Conservation (phyloP, 2,329 filamentous ascomycete genomes). For the Trichoderma atroviride region DNA sequence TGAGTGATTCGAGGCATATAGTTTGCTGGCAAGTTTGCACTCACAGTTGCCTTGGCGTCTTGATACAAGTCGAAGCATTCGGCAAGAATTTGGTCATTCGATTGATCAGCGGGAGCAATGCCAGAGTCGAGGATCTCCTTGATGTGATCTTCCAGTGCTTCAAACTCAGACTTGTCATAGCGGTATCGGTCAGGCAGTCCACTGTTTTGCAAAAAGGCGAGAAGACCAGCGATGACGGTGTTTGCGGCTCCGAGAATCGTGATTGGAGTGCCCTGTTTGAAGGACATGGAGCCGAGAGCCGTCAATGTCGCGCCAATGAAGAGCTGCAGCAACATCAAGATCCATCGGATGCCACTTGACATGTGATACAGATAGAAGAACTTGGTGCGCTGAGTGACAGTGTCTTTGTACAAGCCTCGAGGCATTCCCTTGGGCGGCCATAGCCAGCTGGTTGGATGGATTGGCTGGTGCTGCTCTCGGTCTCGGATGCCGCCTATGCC, state of each 20-base stretch:
- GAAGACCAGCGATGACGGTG: conserved; percentile 53
- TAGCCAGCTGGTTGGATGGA: conserved; percentile 46
- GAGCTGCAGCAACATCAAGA: conserved; percentile 53
- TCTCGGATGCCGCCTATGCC: conserved; percentile 52
- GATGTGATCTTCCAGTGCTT: conserved; percentile 53
- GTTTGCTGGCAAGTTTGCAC: conserved; percentile 50
- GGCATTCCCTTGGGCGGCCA: conserved; percentile 54
- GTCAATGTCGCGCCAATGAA: conserved; percentile 53
- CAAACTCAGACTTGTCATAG: conserved; percentile 53
- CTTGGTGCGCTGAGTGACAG: conserved; percentile 49
- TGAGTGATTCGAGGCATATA: conserved; percentile 38
- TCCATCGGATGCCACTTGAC: conserved; percentile 48
- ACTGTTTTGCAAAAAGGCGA: conserved; percentile 57
- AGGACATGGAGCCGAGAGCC: conserved; percentile 50
- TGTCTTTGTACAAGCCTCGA: conserved; percentile 53
- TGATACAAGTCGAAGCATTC: conserved; percentile 52
- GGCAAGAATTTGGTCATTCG: conserved; percentile 51
- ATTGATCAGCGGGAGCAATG: conserved; percentile 47
- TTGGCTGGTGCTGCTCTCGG: conserved; percentile 46
- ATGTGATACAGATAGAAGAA: conserved; percentile 50
- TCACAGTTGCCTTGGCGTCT: conserved; percentile 50
- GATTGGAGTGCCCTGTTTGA: conserved; percentile 45
- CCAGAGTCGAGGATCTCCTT: conserved; percentile 53
- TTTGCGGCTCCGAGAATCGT: conserved; percentile 55
- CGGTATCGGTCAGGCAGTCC: conserved; percentile 56